Conservation (phyloP, 73 alveolate genomes). For the Paramecium tetraurelia region DNA sequence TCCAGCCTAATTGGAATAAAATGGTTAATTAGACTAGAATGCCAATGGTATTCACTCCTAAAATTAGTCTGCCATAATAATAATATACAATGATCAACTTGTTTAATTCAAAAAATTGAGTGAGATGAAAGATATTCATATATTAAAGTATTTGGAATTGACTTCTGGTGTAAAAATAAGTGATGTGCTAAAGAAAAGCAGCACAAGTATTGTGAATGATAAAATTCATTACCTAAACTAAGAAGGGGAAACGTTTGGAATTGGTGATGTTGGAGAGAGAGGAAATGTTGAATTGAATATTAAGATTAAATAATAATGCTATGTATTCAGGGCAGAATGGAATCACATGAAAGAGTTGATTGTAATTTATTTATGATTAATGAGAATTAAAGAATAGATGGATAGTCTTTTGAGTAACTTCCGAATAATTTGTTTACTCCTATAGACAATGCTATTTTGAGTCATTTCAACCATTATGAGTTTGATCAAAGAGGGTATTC, state of each 20-base stretch:
- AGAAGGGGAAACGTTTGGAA: background rate
- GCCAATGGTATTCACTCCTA: background rate
- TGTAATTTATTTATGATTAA: background rate
- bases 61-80: background rate
- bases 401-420: background rate
- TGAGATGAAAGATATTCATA: background rate
- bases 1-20: background rate
- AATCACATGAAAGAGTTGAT: background rate
- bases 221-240: background rate
- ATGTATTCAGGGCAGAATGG: background rate
- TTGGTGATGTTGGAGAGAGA: background rate
- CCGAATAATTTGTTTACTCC: background rate
- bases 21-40: background rate
- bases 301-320: background rate
- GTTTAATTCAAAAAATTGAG: background rate
- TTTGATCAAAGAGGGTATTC: slow-evolving; percentile 4
- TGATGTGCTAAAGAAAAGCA: background rate
- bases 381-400: slow-evolving; percentile 14
- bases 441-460: background rate
- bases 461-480: background rate
- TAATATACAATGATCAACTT: background rate
- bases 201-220: background rate
- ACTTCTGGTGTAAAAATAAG: background rate
- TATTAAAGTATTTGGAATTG: background rate
- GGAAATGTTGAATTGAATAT: background rate